Conservation (phyloP, 1,284 basidiomycete genomes). For the Ustilago lituana region DNA sequence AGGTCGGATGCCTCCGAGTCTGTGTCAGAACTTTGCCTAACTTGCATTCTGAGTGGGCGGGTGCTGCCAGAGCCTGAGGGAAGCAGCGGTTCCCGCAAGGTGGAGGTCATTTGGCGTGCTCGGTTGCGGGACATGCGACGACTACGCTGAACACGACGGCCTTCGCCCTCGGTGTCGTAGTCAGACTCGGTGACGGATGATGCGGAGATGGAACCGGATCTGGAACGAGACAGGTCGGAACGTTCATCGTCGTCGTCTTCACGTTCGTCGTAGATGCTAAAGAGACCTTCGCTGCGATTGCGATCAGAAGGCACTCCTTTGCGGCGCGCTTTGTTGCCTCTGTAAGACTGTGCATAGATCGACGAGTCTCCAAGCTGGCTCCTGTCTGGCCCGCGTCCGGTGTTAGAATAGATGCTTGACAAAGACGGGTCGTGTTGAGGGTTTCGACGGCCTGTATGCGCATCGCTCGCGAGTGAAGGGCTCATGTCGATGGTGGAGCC, state of each 20-base stretch:
- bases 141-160: conserved; percentile 21
- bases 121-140: conserved; percentile 41
- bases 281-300: conserved; percentile 20
- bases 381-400: conserved; percentile 5
- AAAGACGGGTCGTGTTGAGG: conserved; percentile 5
- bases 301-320: conserved; percentile 10
- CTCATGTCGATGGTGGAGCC: conserved; percentile 38
- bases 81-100: conserved; percentile 44
- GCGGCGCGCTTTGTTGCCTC: conserved; percentile 19
- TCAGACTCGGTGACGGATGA: conserved; percentile 48
- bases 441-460: not conserved
- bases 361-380: conserved; percentile 24
- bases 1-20: conserved; percentile 28
- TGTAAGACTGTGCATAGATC: conserved; percentile 18
- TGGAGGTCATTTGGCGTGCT: conserved; percentile 43
- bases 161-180: conserved; percentile 37
- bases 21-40: conserved; percentile 15
- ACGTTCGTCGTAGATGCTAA: conserved; percentile 42
- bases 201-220: conserved; percentile 37
- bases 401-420: conserved; percentile 23
- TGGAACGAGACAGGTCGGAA: conserved; percentile 41
- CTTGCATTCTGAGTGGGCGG: conserved; percentile 14
- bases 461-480: not conserved
- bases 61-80: conserved; percentile 30
- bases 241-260: conserved; percentile 21